Evolutionary conservation across 805 yeast genomes (phyloP), one percentile per base, ranked within the genome.

Genomic region (Candida xyloterini): DNA sequence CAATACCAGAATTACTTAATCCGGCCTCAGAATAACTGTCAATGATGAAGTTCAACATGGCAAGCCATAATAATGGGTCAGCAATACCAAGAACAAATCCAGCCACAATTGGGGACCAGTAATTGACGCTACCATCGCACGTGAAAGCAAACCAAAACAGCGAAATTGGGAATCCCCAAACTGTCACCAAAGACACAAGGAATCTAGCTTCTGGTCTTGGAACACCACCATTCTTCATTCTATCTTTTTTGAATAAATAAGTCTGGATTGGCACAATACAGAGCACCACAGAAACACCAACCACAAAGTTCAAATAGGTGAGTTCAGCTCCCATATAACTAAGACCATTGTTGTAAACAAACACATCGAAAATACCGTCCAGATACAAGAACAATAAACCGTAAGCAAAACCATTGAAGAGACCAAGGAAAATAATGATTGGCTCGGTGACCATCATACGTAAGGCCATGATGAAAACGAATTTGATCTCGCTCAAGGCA

Each of bases 91-190:
- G 50, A 23, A 62, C 42, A 25, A 49, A 46, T 43, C 67, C 66
- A 10, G 67, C 67, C 28, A 56, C 38, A 25, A 62, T 56, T 38
- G 63, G 62, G 10, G 65, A 60, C 67, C 67, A 62, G 41, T 60
- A 61, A 43, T 44, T 59, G 29, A 49, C 51, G 10, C 43, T 31
- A 35, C 67, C 67, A 39, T 53, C 48, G 1, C 59, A 54, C 7
- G 66, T 62, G 51, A 61, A 62, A 4, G 57, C 66, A 32, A 62
- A 57, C 67, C 67, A 62, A 37, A 61, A 50, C 18, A 62, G 44
- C 7, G 65, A 60, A 20, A 57, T 48, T 40, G 66, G 67, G 59
- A 60, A 62, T 27, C 64, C 63, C 67, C 67, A 62, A 27, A 60
- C 65, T 3, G 60, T 53, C 20, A 62, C 60, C 38, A 62, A 46